These are phyloP conservation scores for Scheffersomyces cryptocercus DNA, from an alignment of 1,139 yeast genomes.

Conservation along the genomic window DNA sequence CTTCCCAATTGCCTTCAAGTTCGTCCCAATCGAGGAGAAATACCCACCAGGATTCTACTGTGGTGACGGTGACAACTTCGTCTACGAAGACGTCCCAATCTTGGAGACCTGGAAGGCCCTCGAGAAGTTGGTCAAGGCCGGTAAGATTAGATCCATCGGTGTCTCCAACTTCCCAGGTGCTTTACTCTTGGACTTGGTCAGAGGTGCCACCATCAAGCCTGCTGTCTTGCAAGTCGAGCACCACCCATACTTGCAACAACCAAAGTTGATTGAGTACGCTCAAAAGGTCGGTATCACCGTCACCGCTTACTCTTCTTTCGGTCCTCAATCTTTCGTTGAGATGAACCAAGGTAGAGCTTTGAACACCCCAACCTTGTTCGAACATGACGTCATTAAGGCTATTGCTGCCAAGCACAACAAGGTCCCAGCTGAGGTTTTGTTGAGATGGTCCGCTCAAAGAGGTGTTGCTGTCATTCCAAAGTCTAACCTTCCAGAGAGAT, in stretches of 20 bases:
- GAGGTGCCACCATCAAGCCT: slow-evolving; percentile 73
- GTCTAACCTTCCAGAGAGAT: slow-evolving; percentile 63
- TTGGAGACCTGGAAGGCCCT: slow-evolving; percentile 79
- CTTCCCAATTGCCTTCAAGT: slow-evolving; percentile 77
- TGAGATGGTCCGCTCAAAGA: slow-evolving; percentile 84
- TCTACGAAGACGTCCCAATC: slow-evolving; percentile 69
- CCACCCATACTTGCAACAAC: slow-evolving; percentile 88
- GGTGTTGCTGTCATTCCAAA: slow-evolving; percentile 74
- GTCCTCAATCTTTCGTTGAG: slow-evolving; percentile 72
- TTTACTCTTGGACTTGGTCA: slow-evolving; percentile 69
- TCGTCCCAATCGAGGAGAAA: slow-evolving; percentile 67
- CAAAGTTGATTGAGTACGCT: slow-evolving; percentile 61
- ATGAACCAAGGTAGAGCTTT: slow-evolving; percentile 54
- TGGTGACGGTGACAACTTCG: slow-evolving; percentile 57
- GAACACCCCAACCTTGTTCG: slow-evolving; percentile 55
- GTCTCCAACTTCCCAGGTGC: slow-evolving; percentile 78
- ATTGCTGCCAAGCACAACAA: slow-evolving; percentile 59
- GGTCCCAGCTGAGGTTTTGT: slow-evolving; percentile 61
- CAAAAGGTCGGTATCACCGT: slow-evolving; percentile 64
- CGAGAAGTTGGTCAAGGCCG: slow-evolving; percentile 58
- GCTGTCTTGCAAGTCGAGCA: slow-evolving; percentile 87
- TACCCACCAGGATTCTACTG: slow-evolving; percentile 78
- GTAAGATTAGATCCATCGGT: slow-evolving; percentile 77
- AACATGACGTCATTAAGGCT: slow-evolving; percentile 48
- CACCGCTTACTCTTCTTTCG: slow-evolving; percentile 86